These are phyloP conservation scores for Kazachstania sp. DNA, from an alignment of 1,139 yeast species.

Conservation along the genomic window DNA sequence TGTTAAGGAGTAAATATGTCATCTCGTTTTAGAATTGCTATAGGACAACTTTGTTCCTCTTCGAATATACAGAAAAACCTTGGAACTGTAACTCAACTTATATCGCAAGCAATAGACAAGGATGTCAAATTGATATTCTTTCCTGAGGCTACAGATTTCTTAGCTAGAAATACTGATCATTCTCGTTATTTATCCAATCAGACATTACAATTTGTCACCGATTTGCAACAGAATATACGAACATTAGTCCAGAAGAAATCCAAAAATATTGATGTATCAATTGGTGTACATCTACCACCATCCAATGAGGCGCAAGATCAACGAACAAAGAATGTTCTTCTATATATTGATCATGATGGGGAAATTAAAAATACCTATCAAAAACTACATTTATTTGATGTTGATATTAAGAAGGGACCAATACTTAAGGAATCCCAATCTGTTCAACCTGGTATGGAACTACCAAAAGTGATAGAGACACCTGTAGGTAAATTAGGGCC, in stretches of 20 bases:
- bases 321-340: slow-evolving; percentile 59
- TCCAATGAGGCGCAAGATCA: slow-evolving; percentile 11
- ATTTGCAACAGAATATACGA: slow-evolving; percentile 42
- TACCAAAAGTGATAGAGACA: slow-evolving; percentile 50
- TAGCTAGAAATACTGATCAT: slow-evolving; percentile 61
- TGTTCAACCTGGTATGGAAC: slow-evolving; percentile 65
- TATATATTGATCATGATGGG: slow-evolving; percentile 65
- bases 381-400: slow-evolving; percentile 85
- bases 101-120: slow-evolving; percentile 50
- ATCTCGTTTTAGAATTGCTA: slow-evolving; percentile 45
- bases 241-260: slow-evolving; percentile 28
- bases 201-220: slow-evolving; percentile 32
- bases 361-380: slow-evolving; percentile 60
- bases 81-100: slow-evolving; percentile 45
- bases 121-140: slow-evolving; percentile 64
- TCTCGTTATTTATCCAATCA: slow-evolving; percentile 50
- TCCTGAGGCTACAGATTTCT: slow-evolving; percentile 90
- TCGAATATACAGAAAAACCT: slow-evolving; percentile 55
- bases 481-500: slow-evolving; percentile 60
- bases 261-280: slow-evolving; percentile 41
- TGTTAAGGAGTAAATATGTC: neutral
- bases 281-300: slow-evolving; percentile 80
- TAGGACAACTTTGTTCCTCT: slow-evolving; percentile 80
- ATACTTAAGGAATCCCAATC: slow-evolving; percentile 66
- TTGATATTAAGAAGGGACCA: slow-evolving; percentile 67